Evolutionary conservation across 2,329 filamentous ascomycete species (phyloP).

Genomic region (Aspergillus sclerotialis): DNA sequence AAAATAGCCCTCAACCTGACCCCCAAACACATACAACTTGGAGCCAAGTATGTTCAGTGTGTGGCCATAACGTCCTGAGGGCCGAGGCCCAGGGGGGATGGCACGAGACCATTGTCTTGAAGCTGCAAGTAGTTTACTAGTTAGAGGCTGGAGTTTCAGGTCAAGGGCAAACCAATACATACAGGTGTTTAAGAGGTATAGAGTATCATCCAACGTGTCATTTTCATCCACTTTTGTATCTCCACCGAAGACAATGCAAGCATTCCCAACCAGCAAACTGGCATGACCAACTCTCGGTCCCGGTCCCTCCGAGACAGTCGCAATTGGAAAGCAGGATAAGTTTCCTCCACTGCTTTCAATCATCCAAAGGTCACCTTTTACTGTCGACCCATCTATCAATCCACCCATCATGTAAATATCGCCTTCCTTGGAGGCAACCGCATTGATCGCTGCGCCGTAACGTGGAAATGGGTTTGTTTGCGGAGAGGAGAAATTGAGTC

Average conservation of each 20-base stretch:
- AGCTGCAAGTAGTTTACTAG: constrained; percentile 47
- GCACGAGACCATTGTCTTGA: constrained; percentile 97
- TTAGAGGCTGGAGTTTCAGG: constrained; percentile 22
- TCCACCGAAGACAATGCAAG: constrained; percentile 97
- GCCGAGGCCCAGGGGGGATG: constrained; percentile 75
- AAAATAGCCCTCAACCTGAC: constrained; percentile 93
- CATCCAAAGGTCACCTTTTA: constrained; percentile 97
- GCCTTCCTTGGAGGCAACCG: constrained; percentile 87
- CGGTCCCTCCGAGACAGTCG: constrained; percentile 87
- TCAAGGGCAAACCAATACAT: constrained; percentile 37
- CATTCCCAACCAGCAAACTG: constrained; percentile 91
- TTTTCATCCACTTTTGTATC: constrained; percentile 95
- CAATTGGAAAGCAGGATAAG: constrained; percentile 84
- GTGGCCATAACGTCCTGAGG: constrained; percentile 88
- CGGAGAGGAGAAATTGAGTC: constrained; percentile 74
- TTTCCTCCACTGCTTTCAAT: constrained; percentile 77
- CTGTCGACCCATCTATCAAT: constrained; percentile 86
- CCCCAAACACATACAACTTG: constrained; percentile 95
- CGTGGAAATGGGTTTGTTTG: constrained; percentile 86
- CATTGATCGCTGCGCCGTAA: constrained; percentile 94
- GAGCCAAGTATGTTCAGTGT: constrained; percentile 94
- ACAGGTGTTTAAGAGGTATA: constrained; percentile 98
- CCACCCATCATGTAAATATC: constrained; percentile 98
- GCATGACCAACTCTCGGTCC: constrained; percentile 91
- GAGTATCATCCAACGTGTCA: constrained; percentile 85